Evolutionary conservation across 352 stramenopile species (phyloP).

Genomic region (Pythium folliculosum): DNA sequence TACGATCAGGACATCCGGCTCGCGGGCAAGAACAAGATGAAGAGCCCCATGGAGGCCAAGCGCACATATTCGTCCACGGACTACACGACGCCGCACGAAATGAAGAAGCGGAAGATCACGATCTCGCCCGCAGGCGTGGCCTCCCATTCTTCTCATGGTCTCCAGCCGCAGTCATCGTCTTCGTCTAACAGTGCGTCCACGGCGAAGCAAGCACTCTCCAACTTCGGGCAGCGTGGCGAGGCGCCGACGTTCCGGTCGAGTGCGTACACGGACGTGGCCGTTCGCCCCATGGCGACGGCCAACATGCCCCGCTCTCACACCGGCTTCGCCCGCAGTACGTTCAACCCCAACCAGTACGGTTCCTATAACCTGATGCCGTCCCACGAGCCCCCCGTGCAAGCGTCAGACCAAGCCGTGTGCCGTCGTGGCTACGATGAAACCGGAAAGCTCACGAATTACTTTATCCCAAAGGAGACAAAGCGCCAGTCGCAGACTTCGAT

Average conservation of each 20-base stretch:
- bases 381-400: slow-evolving; percentile 43
- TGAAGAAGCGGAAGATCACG: slow-evolving; percentile 62
- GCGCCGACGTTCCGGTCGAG: slow-evolving; percentile 46
- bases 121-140: slow-evolving; percentile 20
- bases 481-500: slow-evolving; percentile 21
- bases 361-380: slow-evolving; percentile 58
- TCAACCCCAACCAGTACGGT: slow-evolving; percentile 72
- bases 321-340: slow-evolving; percentile 49
- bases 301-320: slow-evolving; percentile 21
- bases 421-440: slow-evolving; percentile 76
- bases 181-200: slow-evolving; percentile 7
- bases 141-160: slow-evolving; percentile 13
- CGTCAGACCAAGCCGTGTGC: slow-evolving; percentile 38
- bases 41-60: slow-evolving; percentile 35
- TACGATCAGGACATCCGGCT: neutral
- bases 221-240: slow-evolving; percentile 38
- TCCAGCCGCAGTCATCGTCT: neutral
- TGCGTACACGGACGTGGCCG: slow-evolving; percentile 65
- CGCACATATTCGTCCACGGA: slow-evolving; percentile 27
- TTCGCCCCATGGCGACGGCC: slow-evolving; percentile 42
- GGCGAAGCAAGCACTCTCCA: neutral
- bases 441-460: slow-evolving; percentile 77
- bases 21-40: slow-evolving; percentile 21
- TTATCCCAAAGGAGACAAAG: slow-evolving; percentile 59
- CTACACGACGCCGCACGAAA: slow-evolving; percentile 34